Evolutionary conservation across 1,284 basidiomycete genomes (phyloP), one percentile per base, ranked within the genome.

Genomic region (Apiotrichum sp.): DNA sequence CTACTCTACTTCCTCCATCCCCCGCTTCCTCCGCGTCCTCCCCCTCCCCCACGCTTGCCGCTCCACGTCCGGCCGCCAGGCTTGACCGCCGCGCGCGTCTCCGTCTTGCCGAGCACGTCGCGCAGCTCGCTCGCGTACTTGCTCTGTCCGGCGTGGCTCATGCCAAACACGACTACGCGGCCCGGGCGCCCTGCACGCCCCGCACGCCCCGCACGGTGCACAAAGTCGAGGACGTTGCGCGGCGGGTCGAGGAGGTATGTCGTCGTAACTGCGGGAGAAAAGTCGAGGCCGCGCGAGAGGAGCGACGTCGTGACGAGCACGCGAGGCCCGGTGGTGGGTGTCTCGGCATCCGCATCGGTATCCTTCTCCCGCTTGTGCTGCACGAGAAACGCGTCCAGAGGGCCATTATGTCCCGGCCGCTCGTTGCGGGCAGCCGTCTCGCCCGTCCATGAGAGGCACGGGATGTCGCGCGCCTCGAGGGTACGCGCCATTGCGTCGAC

Each of bases 201-300:
- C 0, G 77, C 74, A 22, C 79, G 79, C 6, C 91, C 91, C 0
- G 91, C 91, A 4, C 91, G 84, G 75, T 93, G 91, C 58, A 93
- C 74, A 69, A 93, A 92, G 74, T 93, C 89, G 45, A 92, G 82
- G 79, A 88, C 87, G 71, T 89, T 92, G 62, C 87, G 78, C 31
- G 89, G 88, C 66, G 88, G 84, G 63, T 93, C 90, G 32, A 88
- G 80, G 62, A 93, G 85, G 72, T 93, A 86, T 4, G 92, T 86
- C 62, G 90, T 84, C 59, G 81, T 80, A 62, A 93, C 84, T 4
- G 78, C 76, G 0, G 89, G 84, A 13, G 84, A 79, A 67, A 95
- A 95, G 71, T 95, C 92, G 9, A 95, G 80, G 3, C 91, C 92
- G 14, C 92, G 83, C n/a, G 89, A 90, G 34, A 95, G 84, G 29